Evolutionary conservation across 768 basidiomycete species (phyloP).

Genomic region (Pleurotus cornucopiae): DNA sequence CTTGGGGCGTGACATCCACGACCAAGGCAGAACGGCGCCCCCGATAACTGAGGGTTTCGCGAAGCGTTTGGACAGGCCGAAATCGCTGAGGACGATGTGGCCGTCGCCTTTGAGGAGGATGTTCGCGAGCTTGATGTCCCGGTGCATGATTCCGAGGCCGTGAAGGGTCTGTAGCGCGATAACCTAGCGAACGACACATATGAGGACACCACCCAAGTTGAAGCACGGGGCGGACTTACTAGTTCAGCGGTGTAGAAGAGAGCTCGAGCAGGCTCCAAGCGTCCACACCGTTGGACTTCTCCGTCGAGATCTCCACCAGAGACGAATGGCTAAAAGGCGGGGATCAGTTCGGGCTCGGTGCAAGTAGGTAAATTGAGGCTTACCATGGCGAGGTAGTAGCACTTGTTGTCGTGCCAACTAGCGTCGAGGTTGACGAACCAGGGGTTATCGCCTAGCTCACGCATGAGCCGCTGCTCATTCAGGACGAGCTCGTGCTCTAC

Average conservation of each 20-base stretch:
- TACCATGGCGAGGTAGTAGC: slow-evolving; percentile 10
- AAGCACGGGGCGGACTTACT: not conserved
- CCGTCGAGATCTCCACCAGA: slow-evolving; percentile 8
- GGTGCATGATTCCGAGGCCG: slow-evolving; percentile 6
- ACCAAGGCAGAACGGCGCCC: not conserved
- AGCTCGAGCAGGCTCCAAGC: slow-evolving; percentile 1
- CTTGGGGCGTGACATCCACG: not conserved
- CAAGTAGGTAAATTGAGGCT: not conserved
- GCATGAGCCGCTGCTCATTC: slow-evolving; percentile 4
- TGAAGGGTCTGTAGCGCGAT: slow-evolving; percentile 4
- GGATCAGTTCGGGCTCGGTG: not conserved
- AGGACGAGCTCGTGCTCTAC: not conserved
- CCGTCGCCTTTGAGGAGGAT: slow-evolving; percentile 1
- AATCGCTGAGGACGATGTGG: slow-evolving; percentile 7
- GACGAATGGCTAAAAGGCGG: not conserved
- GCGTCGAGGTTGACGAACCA: slow-evolving; percentile 7
- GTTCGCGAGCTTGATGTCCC: slow-evolving; percentile 10
- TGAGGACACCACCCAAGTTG: not conserved
- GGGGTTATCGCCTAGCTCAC: not conserved
- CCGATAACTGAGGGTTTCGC: not conserved
- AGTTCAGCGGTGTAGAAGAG: slow-evolving; percentile 3
- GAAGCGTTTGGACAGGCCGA: slow-evolving; percentile 6
- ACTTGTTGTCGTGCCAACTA: slow-evolving; percentile 7
- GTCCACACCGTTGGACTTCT: slow-evolving; percentile 1
- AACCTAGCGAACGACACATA: not conserved